phyloP scores from a whole-genome alignment of 805 yeast genomes.

The Kurtzmaniella cleridarum region DNA sequence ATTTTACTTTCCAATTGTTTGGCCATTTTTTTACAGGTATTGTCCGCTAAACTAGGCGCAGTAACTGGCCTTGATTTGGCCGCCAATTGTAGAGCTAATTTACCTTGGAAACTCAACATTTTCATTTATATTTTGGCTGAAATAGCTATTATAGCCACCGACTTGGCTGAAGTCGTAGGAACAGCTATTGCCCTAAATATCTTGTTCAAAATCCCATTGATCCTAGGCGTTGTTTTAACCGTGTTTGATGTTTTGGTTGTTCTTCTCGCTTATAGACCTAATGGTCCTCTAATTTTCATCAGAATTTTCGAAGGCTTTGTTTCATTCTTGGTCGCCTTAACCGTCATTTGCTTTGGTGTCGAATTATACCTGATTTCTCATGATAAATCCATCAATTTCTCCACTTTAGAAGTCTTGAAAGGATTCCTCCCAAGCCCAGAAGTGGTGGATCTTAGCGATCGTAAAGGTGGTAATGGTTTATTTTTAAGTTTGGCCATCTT shows the following conservation, averaged over 20 bases:
- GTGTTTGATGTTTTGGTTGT: slow-evolving; percentile 77
- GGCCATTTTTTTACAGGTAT: slow-evolving; percentile 77
- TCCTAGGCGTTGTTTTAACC: slow-evolving; percentile 72
- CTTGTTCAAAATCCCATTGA: slow-evolving; percentile 65
- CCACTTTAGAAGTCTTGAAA: slow-evolving; percentile 44
- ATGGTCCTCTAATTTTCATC: slow-evolving; percentile 69
- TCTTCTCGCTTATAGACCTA: slow-evolving; percentile 68
- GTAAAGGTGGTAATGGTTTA: slow-evolving; percentile 46
- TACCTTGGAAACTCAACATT: slow-evolving; percentile 63
- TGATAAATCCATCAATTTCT: slow-evolving; percentile 42
- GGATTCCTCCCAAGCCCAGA: slow-evolving; percentile 55
- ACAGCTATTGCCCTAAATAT: slow-evolving; percentile 83
- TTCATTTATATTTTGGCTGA: slow-evolving; percentile 70
- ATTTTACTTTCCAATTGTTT: slow-evolving; percentile 71
- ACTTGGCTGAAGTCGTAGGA: slow-evolving; percentile 91
- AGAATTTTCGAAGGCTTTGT: slow-evolving; percentile 77
- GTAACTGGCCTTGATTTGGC: slow-evolving; percentile 88
- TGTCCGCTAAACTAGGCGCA: slow-evolving; percentile 81
- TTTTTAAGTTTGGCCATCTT: slow-evolving; percentile 41
- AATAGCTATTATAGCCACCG: slow-evolving; percentile 86
- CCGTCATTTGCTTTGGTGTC: slow-evolving; percentile 54
- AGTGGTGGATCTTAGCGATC: slow-evolving; percentile 29
- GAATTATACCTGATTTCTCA: slow-evolving; percentile 48
- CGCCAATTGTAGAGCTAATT: slow-evolving; percentile 68
- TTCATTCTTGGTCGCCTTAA: slow-evolving; percentile 68